Evolutionary conservation across 2,329 filamentous ascomycete species (phyloP), one percentile per base, ranked within the genome.

Genomic region (Monilinia aucupariae): DNA sequence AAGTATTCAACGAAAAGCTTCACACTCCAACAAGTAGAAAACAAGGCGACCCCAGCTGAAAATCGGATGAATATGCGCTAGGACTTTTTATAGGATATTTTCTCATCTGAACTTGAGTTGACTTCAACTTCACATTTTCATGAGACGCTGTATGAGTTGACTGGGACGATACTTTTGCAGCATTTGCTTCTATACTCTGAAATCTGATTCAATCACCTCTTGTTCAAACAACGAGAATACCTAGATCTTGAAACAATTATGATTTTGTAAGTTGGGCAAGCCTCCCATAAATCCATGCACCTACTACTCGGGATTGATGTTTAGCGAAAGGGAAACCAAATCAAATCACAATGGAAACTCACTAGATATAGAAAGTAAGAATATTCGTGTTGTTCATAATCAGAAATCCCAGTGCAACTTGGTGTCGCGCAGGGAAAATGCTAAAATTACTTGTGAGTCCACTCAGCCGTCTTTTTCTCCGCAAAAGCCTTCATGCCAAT

Each of bases 401-500:
- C 25, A 47, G 20, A 6, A 34, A 15, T 34, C n/a, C 13, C 41
- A 34, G 30, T 20, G 27, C 8, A 45, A 43, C 47, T 47, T 27
- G 12, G 7, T 22, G 47, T 56, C 41, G 20, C 12, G 22, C 10
- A 56, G 10, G n/a, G 22, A 56, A 3, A 22, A 48, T 58, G 27
- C 52, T 50, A 50, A 12, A 15, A 41, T 62, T 68, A 96, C 74
- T 91, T 85, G 75, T 97, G 82, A 66, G 83, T 86, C 93, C 94
- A 99, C 75, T 94, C 86, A 0, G 94, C 79, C 83, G 96, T 96
- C 79, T 90, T 85, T 86, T 97, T 97, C 78, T 92, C 90, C 2
- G 90, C 89, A 81, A 99, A 99, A 15, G 94, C 94, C 75, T 87
- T 87, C 94, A 97, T 86, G 76, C 91, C 92, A 75, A 97, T 90